phyloP scores from a whole-genome alignment of 2,329 filamentous ascomycete genomes.

The Trichoderma atrobrunneum region DNA sequence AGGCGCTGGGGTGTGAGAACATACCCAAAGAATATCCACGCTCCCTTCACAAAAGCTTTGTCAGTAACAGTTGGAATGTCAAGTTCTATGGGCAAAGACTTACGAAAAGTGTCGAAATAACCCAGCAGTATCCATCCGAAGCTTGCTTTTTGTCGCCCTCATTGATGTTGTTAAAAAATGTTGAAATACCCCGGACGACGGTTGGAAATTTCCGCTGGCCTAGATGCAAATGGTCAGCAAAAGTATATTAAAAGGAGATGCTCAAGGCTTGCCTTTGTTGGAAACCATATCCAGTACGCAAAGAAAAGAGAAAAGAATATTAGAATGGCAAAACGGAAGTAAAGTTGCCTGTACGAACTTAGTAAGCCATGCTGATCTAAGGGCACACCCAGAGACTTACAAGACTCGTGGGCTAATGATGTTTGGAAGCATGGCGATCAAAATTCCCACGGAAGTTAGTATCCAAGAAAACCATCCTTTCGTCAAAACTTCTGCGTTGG shows the following conservation, averaged over 20 bases:
- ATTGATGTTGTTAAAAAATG: not conserved
- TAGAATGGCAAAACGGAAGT: not conserved
- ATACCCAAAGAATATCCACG: not conserved
- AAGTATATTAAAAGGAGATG: not conserved
- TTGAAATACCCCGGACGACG: not conserved
- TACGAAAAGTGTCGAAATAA: not conserved
- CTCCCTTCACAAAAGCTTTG: not conserved
- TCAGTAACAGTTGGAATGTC: not conserved
- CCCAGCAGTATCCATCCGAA: not conserved
- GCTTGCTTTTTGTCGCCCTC: not conserved
- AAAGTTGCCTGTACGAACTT: not conserved
- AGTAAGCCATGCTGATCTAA: not conserved
- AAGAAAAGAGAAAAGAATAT: not conserved
- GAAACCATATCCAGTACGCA: not conserved
- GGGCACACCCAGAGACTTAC: not conserved
- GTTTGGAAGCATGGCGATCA: not conserved
- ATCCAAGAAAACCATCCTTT: not conserved
- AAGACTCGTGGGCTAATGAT: not conserved
- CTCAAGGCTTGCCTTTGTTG: not conserved
- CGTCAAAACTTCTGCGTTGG: not conserved
- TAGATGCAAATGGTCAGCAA: not conserved
- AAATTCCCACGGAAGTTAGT: not conserved
- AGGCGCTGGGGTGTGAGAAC: not conserved
- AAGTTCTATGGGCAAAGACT: not conserved
- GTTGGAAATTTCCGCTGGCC: not conserved